Base-by-base conservation (phyloP, 2,329 filamentous ascomycete genomes). In the Paraphoma chrysanthemicola region DNA sequence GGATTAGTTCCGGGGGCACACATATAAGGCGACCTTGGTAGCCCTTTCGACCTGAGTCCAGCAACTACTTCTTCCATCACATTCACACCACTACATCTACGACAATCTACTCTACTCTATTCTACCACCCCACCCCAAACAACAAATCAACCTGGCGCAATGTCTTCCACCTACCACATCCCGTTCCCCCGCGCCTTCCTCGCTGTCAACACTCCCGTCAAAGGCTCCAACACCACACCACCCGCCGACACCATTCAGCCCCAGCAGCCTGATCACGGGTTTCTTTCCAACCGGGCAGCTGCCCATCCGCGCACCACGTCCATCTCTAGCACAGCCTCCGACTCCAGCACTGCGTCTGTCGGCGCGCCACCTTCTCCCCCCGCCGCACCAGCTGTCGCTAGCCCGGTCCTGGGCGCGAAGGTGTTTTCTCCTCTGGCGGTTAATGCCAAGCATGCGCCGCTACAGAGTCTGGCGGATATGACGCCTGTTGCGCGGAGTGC, bases 111-210 rank as follows among this genome's bases (percentile, higher is more conserved):
- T 45, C 16, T n/a, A 29, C n/a, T 36, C 36, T 43, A 42, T 44
- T 48, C 48, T 31, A 60, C 55, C 45, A 39, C 59, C 53, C 45
- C 45, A n/a, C n/a, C 33, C 54, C 45, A 53, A 41, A 47, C 50
- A 57, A 60, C 56, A 53, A 23, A 23, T 45, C 63, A 73, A 42
- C 54, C 66, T 66, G 67, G 62, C 68, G 67, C 67, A 67, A 76
- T 75, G 72, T 70, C 72, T 70, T 66, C 67, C 64, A 66, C 63
- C 64, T 72, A 67, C 71, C 72, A 76, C 71, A 76, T 76, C 57
- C 71, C 73, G 51, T 75, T 76, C 67, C 73, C 73, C 29, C 61
- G 57, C 48, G 65, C 56, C 66, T 76, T 73, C 62, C 70, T 76
- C 64, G 63, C 72, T 51, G 68, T 76, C 68, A 76, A 76, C 66